These are phyloP conservation scores for Shiraia sp. DNA, from an alignment of 2,329 filamentous ascomycete genomes.

Conservation along the genomic window DNA sequence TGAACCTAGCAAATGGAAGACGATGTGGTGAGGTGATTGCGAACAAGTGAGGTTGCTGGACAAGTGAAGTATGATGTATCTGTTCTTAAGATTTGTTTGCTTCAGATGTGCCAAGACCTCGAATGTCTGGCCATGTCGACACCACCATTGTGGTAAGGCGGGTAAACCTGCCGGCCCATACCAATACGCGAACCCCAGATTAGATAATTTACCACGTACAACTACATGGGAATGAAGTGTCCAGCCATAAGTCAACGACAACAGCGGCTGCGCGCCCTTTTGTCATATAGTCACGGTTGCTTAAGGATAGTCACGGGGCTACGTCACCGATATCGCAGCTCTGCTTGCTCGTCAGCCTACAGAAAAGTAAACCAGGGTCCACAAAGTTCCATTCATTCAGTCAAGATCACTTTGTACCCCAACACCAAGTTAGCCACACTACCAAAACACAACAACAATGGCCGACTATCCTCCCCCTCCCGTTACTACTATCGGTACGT, in stretches of 20 bases:
- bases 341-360: neutral
- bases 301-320: slow-evolving; percentile 29
- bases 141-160: neutral
- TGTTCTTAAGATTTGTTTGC: too few species aligned
- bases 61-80: too few species aligned
- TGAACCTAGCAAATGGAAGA: neutral
- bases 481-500: slow-evolving; percentile 71
- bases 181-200: too few species aligned
- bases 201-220: too few species aligned
- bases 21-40: neutral
- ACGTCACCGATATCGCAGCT: slow-evolving; percentile 40
- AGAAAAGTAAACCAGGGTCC: too few species aligned
- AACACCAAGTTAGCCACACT: slow-evolving; percentile 5
- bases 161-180: too few species aligned
- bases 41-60: too few species aligned
- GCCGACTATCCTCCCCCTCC: slow-evolving; percentile 68
- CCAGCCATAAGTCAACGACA: too few species aligned
- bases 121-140: slow-evolving; percentile 5
- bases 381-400: slow-evolving; percentile 6
- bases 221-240: too few species aligned
- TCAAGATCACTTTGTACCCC: slow-evolving; percentile 21
- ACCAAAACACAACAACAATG: slow-evolving; percentile 24
- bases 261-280: slow-evolving; percentile 15
- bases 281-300: slow-evolving; percentile 28
- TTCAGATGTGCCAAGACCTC: too few species aligned